These are phyloP conservation scores for Solanum lycopersicoides DNA, from an alignment of 257 asterid genomes.

Conservation along the genomic window DNA sequence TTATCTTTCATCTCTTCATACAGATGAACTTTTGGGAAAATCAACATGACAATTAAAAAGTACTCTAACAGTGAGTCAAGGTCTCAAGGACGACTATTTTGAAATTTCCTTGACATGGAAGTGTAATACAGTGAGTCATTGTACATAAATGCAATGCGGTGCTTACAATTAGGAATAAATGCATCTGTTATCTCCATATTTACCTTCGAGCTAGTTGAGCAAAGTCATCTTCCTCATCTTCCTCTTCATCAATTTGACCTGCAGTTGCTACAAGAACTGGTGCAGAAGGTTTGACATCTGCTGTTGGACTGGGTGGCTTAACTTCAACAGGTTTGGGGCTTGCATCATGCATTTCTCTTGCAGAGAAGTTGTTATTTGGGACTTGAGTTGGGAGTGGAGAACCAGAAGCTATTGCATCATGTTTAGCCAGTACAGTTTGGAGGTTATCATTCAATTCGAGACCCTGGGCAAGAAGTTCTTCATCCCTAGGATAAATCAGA, in stretches of 20 bases:
- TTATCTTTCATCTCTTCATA: not conserved
- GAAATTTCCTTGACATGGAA: not conserved
- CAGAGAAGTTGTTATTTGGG: conserved; percentile 2
- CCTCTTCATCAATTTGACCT: conserved; percentile 42
- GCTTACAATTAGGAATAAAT: not conserved
- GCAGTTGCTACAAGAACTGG: conserved; percentile 19
- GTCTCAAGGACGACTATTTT: not conserved
- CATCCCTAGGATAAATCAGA: conserved; percentile 38
- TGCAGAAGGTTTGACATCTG: conserved; percentile 24
- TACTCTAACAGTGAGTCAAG: not conserved
- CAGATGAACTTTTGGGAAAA: not conserved
- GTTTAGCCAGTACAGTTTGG: conserved; percentile 61
- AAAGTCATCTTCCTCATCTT: conserved; percentile 93
- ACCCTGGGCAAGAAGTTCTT: conserved; percentile 79
- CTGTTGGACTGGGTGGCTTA: not conserved
- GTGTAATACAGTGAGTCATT: not conserved
- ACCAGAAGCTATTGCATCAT: conserved; percentile 84
- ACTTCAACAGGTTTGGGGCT: conserved; percentile 11
- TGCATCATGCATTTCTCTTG: conserved; percentile 21
- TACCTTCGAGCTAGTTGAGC: conserved; percentile 92
- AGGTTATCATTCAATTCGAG: conserved; percentile 77
- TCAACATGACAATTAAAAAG: not conserved
- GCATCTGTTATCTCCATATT: not conserved
- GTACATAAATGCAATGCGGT: not conserved
- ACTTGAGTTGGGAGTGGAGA: conserved; percentile 36